Conservation (phyloP, 2,329 filamentous ascomycete genomes). For the Diplodia corticola region DNA sequence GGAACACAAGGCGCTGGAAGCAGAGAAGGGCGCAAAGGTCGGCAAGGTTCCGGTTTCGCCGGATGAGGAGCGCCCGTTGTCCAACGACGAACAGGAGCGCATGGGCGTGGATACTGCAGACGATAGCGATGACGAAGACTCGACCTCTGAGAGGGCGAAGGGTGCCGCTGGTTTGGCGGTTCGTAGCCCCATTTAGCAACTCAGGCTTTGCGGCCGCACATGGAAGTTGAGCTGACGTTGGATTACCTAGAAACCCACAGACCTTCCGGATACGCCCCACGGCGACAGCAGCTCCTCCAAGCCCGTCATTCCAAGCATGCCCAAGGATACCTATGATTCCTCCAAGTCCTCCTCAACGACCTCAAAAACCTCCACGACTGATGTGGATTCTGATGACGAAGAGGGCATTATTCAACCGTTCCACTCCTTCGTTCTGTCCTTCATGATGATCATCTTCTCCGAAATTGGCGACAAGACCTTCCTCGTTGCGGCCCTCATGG, state of each 20-base stretch:
- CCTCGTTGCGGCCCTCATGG: slow-evolving; percentile 94
- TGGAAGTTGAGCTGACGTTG: not conserved
- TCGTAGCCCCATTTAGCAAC: slow-evolving; percentile 27
- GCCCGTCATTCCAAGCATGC: slow-evolving; percentile 64
- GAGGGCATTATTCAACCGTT: slow-evolving; percentile 71
- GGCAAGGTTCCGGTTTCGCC: slow-evolving; percentile 79
- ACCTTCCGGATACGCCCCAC: slow-evolving; percentile 76
- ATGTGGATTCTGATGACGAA: slow-evolving; percentile 36
- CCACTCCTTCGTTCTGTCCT: slow-evolving; percentile 87
- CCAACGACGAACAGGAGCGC: slow-evolving; percentile 77
- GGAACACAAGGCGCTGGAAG: slow-evolving; percentile 67
- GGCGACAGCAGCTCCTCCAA: slow-evolving; percentile 60
- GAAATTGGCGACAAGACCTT: slow-evolving; percentile 99
- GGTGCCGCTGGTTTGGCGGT: slow-evolving; percentile 56
- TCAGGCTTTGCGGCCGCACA: not conserved
- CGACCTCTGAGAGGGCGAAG: slow-evolving; percentile 38
- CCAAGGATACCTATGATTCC: slow-evolving; percentile 50
- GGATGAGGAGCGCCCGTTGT: slow-evolving; percentile 80
- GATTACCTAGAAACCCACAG: slow-evolving; percentile 68
- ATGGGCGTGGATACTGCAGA: slow-evolving; percentile 47
- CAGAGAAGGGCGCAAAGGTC: slow-evolving; percentile 62
- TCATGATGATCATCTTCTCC: slow-evolving; percentile 96
- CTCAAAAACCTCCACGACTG: slow-evolving; percentile 11
- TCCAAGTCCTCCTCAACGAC: slow-evolving; percentile 48
- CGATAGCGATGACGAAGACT: slow-evolving; percentile 38